Conservation (phyloP, 805 yeast species). For the Kodamaea leandrae region DNA sequence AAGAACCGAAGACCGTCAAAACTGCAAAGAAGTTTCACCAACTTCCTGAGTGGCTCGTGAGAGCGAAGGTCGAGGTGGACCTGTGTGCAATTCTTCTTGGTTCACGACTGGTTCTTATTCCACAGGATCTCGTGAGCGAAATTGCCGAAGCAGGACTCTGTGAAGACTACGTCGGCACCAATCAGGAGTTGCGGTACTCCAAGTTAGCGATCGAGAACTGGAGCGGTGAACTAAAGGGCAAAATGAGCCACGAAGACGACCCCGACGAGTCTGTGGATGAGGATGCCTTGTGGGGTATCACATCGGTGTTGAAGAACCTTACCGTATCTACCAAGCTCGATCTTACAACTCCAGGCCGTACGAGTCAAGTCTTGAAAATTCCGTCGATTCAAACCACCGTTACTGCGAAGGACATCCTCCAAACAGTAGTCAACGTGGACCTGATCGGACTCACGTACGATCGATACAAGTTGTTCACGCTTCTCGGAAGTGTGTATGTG, state of each 20-base stretch:
- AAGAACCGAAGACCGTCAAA: not conserved
- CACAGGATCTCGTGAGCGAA: conserved; percentile 17
- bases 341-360: conserved; percentile 10
- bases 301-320: conserved; percentile 16
- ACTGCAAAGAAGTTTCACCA: conserved; percentile 12
- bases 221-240: not conserved
- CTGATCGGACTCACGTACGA: conserved; percentile 19
- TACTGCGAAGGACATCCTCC: not conserved
- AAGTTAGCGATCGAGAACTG: conserved; percentile 16
- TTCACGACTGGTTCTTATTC: conserved; percentile 39
- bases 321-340: conserved; percentile 15
- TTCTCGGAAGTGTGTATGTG: conserved; percentile 33
- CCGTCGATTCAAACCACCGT: conserved; percentile 17
- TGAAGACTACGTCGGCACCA: conserved; percentile 17
- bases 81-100: conserved; percentile 27
- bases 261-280: conserved; percentile 8
- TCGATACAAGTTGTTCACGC: conserved; percentile 28
- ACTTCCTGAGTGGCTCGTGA: conserved; percentile 35
- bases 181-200: conserved; percentile 21
- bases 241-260: conserved; percentile 11
- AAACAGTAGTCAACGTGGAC: not conserved
- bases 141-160: conserved; percentile 14
- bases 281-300: conserved; percentile 21
- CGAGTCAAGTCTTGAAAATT: conserved; percentile 17
- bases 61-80: conserved; percentile 18